Conservation (phyloP, 1,139 yeast genomes). For the Taphrina flavorubra region DNA sequence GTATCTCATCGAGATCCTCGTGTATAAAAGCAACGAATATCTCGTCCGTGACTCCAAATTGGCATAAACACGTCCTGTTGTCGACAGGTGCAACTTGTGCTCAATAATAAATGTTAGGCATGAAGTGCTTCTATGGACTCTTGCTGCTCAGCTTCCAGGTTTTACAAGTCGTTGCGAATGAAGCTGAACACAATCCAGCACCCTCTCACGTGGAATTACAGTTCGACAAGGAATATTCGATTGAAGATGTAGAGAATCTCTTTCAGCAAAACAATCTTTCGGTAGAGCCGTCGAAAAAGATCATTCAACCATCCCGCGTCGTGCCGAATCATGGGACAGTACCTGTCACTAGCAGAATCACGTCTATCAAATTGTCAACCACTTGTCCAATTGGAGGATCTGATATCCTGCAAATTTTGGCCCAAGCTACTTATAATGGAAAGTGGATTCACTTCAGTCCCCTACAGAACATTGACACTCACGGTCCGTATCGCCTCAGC, state of each 20-base stretch:
- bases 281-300: neutral
- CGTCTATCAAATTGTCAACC: neutral
- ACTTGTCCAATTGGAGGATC: neutral
- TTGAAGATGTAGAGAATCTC: neutral
- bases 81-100: too few species aligned
- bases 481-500: neutral
- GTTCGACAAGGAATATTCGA: constrained; percentile 7
- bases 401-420: neutral
- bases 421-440: neutral
- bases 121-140: too few species aligned
- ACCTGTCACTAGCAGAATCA: neutral
- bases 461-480: neutral
- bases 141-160: too few species aligned
- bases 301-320: neutral
- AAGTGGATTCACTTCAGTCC: neutral
- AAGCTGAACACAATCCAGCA: too few species aligned
- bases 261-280: neutral
- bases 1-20: too few species aligned
- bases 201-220: neutral
- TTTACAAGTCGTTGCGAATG: too few species aligned
- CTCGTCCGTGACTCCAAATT: too few species aligned
- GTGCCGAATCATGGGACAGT: neutral
- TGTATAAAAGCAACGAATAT: too few species aligned
- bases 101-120: too few species aligned
- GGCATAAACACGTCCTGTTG: too few species aligned